Conservation (phyloP, 2,329 filamentous ascomycete species). For the Balansia obtecta region DNA sequence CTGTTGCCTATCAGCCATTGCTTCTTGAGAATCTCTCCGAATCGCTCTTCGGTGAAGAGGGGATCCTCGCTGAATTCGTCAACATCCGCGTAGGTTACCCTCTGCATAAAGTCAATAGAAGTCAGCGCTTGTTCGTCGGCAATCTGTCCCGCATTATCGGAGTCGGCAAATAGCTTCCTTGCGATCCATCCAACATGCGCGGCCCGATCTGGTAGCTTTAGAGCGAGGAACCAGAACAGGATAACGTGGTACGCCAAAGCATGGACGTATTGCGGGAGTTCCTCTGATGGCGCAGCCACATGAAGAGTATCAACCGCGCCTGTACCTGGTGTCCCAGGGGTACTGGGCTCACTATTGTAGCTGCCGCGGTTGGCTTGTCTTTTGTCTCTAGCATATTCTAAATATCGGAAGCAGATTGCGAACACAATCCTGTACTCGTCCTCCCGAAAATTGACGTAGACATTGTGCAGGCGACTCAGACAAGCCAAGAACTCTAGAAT, state of each 20-base stretch:
- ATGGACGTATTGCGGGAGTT: slow-evolving; percentile 87
- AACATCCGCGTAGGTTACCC: slow-evolving; percentile 73
- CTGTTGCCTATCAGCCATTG: slow-evolving; percentile 64
- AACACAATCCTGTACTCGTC: slow-evolving; percentile 92
- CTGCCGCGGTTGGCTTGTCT: slow-evolving; percentile 35
- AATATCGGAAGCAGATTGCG: slow-evolving; percentile 85
- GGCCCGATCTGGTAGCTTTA: slow-evolving; percentile 73
- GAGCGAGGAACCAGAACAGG: slow-evolving; percentile 88
- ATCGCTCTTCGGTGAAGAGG: slow-evolving; percentile 50
- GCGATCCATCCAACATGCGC: slow-evolving; percentile 85
- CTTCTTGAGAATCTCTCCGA: slow-evolving; percentile 54
- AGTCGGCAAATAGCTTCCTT: slow-evolving; percentile 71
- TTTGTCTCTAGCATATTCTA: slow-evolving; percentile 74
- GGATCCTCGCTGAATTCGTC: slow-evolving; percentile 61
- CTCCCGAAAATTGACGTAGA: slow-evolving; percentile 80
- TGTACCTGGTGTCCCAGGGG: slow-evolving; percentile 11
- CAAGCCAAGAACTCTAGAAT: slow-evolving; percentile 92
- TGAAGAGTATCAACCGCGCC: slow-evolving; percentile 15
- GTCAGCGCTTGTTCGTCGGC: slow-evolving; percentile 89
- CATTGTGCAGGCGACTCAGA: slow-evolving; percentile 68
- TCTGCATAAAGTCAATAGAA: slow-evolving; percentile 89
- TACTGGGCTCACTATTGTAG: slow-evolving; percentile 29
- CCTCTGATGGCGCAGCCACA: slow-evolving; percentile 42
- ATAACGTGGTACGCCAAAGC: slow-evolving; percentile 91
- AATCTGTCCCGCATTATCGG: slow-evolving; percentile 52